Conservation (phyloP, 2,329 filamentous ascomycete genomes). For the Colletotrichum gigasporum region DNA sequence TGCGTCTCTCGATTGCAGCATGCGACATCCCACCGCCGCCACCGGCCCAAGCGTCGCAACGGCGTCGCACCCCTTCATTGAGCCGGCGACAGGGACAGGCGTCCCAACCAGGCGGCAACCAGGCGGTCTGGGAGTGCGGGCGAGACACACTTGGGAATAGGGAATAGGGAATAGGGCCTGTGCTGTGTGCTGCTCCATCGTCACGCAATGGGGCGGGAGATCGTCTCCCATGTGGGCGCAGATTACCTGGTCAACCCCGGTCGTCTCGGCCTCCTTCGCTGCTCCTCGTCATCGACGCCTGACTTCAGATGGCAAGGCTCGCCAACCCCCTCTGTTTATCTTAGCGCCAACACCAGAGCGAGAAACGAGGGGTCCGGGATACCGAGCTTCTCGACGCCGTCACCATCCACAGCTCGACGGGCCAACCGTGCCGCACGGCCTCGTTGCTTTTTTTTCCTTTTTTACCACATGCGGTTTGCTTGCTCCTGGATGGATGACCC, state of each 20-base stretch:
- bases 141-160: too few species aligned
- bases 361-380: constrained; percentile 1
- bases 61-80: constrained; percentile 20
- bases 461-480: constrained; percentile 11
- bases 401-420: constrained; percentile 10
- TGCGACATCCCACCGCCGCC: constrained; percentile 21
- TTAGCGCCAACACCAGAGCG: neutral
- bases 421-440: constrained; percentile 4
- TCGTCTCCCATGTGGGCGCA: constrained; percentile 20
- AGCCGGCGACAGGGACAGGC: constrained; percentile 25
- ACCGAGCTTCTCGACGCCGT: constrained; percentile 20
- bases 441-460: neutral
- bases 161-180: constrained; percentile 3
- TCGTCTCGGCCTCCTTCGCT: neutral
- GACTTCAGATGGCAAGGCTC: constrained; percentile 22
- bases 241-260: constrained; percentile 23
- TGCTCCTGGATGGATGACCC: neutral
- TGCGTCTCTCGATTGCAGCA: neutral
- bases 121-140: constrained; percentile 22
- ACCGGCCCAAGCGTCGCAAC: constrained; percentile 25
- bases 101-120: constrained; percentile 22
- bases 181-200: constrained; percentile 4
- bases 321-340: neutral
- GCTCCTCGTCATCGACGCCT: constrained; percentile 1
- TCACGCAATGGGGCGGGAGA: constrained; percentile 30